Evolutionary conservation across 2,329 filamentous ascomycete species (phyloP).

Genomic region (Microdochium trichocladiopsis): DNA sequence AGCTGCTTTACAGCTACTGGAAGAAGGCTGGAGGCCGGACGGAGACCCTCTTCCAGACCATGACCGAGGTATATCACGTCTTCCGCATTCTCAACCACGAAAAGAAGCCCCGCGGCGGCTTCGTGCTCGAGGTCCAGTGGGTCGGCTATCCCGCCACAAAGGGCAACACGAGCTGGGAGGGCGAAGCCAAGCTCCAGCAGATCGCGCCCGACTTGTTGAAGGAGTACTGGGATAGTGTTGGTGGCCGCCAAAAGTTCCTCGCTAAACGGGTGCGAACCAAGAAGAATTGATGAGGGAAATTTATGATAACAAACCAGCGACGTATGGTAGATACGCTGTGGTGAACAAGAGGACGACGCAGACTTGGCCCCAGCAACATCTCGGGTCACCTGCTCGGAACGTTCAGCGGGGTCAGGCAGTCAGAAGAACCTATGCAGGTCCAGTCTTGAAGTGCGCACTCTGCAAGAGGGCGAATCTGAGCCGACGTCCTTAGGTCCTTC

Average conservation of each 20-base stretch:
- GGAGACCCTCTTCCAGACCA: constrained; percentile 16
- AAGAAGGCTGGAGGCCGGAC: constrained; percentile 19
- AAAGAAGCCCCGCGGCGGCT: constrained; percentile 15
- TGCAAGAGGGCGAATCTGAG: no score
- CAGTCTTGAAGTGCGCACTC: no score
- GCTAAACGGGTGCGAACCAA: constrained; percentile 17
- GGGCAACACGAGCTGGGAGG: constrained; percentile 18
- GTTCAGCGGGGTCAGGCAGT: no score
- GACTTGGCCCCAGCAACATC: no score
- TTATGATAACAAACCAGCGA: no score
- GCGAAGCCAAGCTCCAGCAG: constrained; percentile 19
- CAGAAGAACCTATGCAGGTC: no score
- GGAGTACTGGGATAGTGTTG: constrained; percentile 19
- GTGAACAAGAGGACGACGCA: no score
- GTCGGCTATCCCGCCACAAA: constrained; percentile 19
- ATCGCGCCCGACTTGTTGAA: constrained; percentile 13
- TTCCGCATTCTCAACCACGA: constrained; percentile 19
- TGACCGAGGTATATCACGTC: constrained; percentile 17
- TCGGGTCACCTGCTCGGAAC: no score
- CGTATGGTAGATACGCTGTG: no score
- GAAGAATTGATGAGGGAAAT: no score
- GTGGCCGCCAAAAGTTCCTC: constrained; percentile 16
- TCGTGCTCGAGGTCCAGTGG: constrained; percentile 24
- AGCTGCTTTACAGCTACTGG: constrained; percentile 24
- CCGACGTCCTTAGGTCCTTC: no score